These are phyloP conservation scores for Boletales sp. DNA, from an alignment of 768 basidiomycete species.

Conservation along the genomic window DNA sequence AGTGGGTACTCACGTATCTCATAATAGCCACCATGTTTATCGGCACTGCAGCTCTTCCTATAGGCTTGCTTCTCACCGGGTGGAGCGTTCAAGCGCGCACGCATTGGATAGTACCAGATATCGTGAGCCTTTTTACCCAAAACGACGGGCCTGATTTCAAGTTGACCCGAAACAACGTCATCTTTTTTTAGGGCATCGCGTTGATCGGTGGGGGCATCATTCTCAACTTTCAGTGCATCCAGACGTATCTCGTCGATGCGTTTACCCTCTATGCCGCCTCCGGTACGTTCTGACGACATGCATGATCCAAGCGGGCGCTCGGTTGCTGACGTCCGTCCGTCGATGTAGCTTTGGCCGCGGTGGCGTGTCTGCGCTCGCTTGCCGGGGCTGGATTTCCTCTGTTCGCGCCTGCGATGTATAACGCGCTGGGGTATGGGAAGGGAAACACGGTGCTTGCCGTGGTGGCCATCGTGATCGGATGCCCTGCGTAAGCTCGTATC, in stretches of 20 bases:
- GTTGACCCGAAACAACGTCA: constrained; percentile 1
- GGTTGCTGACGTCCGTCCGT: background rate
- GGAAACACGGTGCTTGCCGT: constrained; percentile 64
- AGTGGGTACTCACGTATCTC: background rate
- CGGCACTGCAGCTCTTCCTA: constrained; percentile 56
- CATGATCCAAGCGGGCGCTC: background rate
- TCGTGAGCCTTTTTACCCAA: constrained; percentile 38
- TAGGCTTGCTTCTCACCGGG: constrained; percentile 65
- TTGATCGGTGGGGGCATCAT: constrained; percentile 57
- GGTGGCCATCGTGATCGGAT: constrained; percentile 55
- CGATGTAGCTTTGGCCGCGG: constrained; percentile 56
- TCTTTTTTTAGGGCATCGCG: constrained; percentile 53
- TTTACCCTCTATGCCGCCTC: constrained; percentile 69
- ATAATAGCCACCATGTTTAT: constrained; percentile 53
- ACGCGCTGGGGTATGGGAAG: constrained; percentile 63
- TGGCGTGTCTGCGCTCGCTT: constrained; percentile 57
- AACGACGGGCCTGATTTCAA: too few species aligned
- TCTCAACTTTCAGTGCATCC: constrained; percentile 57
- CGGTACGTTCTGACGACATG: constrained; percentile 34
- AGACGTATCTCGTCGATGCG: constrained; percentile 65
- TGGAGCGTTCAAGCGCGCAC: constrained; percentile 59
- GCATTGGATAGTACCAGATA: constrained; percentile 70
- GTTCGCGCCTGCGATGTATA: constrained; percentile 71
- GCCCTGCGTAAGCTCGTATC: constrained; percentile 40
- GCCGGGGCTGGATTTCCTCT: constrained; percentile 76